These are phyloP conservation scores for Coniosporium tulheliwenetii DNA, from an alignment of 2,329 filamentous ascomycete species.

Conservation along the genomic window DNA sequence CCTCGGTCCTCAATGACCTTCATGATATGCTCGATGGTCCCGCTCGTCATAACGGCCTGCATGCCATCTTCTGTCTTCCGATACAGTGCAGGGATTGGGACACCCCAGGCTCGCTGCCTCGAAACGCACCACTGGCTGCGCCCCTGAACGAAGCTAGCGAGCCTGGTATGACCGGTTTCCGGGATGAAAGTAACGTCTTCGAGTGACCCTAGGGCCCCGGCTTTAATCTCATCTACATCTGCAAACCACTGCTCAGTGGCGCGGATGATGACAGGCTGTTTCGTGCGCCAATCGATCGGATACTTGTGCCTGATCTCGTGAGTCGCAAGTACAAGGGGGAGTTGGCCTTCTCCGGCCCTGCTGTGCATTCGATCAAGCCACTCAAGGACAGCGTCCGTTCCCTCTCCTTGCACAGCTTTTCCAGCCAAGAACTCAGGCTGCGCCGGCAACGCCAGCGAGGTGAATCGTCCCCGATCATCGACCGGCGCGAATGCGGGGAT, in stretches of 20 bases:
- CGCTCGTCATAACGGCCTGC: constrained; percentile 60
- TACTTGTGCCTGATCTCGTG: constrained; percentile 80
- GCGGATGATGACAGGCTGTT: constrained; percentile 75
- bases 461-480: constrained; percentile 68
- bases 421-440: constrained; percentile 53
- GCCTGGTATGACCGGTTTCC: constrained; percentile 51
- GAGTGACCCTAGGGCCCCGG: constrained; percentile 53
- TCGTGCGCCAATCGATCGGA: constrained; percentile 95
- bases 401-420: constrained; percentile 54
- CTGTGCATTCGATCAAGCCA: constrained; percentile 36
- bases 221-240: constrained; percentile 72
- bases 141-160: constrained; percentile 75
- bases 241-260: constrained; percentile 98
- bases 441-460: constrained; percentile 58
- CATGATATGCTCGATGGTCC: constrained; percentile 75
- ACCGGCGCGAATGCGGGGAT: constrained; percentile 68
- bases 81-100: constrained; percentile 87
- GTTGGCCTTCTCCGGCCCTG: neutral
- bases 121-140: constrained; percentile 98
- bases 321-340: constrained; percentile 43
- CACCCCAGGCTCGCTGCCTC: constrained; percentile 86
- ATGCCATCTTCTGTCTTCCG: constrained; percentile 42
- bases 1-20: constrained; percentile 59
- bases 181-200: constrained; percentile 65
- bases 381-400: constrained; percentile 52